Conservation (phyloP, 768 basidiomycete genomes). For the Mycena olivaceomarginata region DNA sequence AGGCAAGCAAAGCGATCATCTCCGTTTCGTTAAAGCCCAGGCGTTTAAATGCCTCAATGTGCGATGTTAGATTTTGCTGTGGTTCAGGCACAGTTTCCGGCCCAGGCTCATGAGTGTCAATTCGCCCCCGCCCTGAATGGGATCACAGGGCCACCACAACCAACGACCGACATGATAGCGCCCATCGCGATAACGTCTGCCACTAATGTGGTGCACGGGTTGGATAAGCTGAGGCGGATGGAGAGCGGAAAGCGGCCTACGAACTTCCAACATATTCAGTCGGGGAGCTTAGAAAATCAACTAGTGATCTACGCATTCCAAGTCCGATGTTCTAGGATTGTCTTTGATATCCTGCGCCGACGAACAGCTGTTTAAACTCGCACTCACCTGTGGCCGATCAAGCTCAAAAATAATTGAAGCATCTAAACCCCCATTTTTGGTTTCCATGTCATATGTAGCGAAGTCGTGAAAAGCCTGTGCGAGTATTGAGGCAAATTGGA, state of each 20-base stretch:
- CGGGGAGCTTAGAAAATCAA: not conserved
- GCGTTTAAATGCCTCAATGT: constrained; percentile 36
- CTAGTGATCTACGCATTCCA: constrained; percentile 14
- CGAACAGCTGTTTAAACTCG: constrained; percentile 2
- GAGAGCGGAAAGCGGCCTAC: constrained; percentile 2
- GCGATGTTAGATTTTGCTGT: constrained; percentile 30
- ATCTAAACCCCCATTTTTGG: constrained; percentile 50
- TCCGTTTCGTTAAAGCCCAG: constrained; percentile 20
- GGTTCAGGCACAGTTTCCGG: constrained; percentile 35
- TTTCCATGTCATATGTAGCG: constrained; percentile 41
- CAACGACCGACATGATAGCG: constrained; percentile 21
- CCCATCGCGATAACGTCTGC: constrained; percentile 48
- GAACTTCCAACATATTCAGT: constrained; percentile 36
- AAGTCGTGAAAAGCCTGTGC: constrained; percentile 46
- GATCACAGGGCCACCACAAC: constrained; percentile 48
- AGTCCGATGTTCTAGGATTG: not conserved
- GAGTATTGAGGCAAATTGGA: not conserved
- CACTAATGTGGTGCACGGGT: constrained; percentile 22
- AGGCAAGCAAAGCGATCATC: not conserved
- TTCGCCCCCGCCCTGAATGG: constrained; percentile 45
- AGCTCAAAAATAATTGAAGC: constrained; percentile 46
- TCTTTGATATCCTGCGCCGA: not conserved
- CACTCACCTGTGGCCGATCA: constrained; percentile 37
- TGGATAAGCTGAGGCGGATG: not conserved
- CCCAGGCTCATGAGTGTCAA: constrained; percentile 47